Percentiles rank a stretch among this genome's conserved stretches.
phyloP scores from a whole-genome alignment of 2,329 filamentous ascomycete genomes.

The Cucurbitaria berberidis region DNA sequence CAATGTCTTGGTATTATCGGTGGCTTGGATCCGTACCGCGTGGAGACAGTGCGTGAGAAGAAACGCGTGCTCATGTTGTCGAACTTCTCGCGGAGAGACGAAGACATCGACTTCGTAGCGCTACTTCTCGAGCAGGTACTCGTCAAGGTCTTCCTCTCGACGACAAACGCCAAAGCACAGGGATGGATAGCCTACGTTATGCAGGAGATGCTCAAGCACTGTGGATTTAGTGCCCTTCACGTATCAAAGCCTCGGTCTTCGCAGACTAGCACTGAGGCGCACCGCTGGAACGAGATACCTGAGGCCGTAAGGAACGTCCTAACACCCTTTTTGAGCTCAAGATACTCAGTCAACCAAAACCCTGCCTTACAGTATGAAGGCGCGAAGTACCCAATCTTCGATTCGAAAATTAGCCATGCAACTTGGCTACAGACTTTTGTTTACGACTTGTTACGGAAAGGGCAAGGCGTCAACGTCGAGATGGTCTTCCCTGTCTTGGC shows the following conservation, averaged over 20 bases:
- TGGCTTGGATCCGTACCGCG: slow-evolving; percentile 86
- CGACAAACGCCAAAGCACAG: slow-evolving; percentile 84
- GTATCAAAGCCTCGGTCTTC: slow-evolving; percentile 59
- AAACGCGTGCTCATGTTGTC: slow-evolving; percentile 84
- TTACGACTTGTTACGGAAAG: slow-evolving; percentile 79
- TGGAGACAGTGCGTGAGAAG: slow-evolving; percentile 79
- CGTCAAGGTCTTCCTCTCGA: slow-evolving; percentile 89
- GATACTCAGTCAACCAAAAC: slow-evolving; percentile 69
- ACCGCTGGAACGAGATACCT: slow-evolving; percentile 79
- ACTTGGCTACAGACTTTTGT: slow-evolving; percentile 84
- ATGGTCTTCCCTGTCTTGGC: slow-evolving; percentile 82
- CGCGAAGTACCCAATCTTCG: slow-evolving; percentile 77
- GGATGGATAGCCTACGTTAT: slow-evolving; percentile 93
- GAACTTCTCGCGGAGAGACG: slow-evolving; percentile 79
- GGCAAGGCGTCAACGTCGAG: slow-evolving; percentile 74
- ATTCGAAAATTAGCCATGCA: slow-evolving; percentile 69
- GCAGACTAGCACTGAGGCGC: slow-evolving; percentile 65
- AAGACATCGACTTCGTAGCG: slow-evolving; percentile 84
- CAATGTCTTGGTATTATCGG: slow-evolving; percentile 87
- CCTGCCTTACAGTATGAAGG: slow-evolving; percentile 37
- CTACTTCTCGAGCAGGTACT: slow-evolving; percentile 86
- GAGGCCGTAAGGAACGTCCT: slow-evolving; percentile 79
- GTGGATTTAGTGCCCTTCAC: slow-evolving; percentile 69
- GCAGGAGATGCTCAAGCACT: slow-evolving; percentile 84
- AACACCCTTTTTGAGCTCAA: slow-evolving; percentile 86